Evolutionary conservation across 768 basidiomycete species (phyloP), one percentile per base, ranked within the genome.

Genomic region (Coprinopsis marcescibilis): DNA sequence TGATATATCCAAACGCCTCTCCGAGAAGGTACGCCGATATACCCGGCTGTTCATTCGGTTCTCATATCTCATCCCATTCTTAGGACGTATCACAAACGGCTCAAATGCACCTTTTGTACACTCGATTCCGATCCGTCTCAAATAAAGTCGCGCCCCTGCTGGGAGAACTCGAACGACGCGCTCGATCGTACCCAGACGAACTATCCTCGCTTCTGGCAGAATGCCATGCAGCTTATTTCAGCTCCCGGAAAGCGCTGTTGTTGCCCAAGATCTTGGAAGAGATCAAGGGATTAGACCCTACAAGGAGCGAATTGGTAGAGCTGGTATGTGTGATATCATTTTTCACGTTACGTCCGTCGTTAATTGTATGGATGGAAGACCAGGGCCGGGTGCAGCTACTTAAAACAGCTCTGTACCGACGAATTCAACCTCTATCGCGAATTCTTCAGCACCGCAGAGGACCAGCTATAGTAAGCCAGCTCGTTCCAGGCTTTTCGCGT

Each of bases 351-450:
- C 13, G 17, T 30, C 33, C 30, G 8, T 2, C 42, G 48, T 24
- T 20, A 49, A 27, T 15, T n/a, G 19, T 17, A 29, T 52, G 6
- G 20, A 38, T 45, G 46, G 13, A 43, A 95, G 92, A 95, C 95
- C 1, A 76, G 91, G 43, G 74, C 88, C 1, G 96, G 96, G 4
- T 97, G 94, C 61, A 83, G 85, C 47, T 96, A 94, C 62, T 68
- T 99, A 41, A 94, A 94, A 57, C 87, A 92, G 33, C 72, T 95
- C 3, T 97, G 93, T 57, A 80, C 79, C 4, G 89, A 91, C 48
- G 96, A 99, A 59, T 97, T 92, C 65, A 69, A 77, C 37, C 71
- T 98, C 1, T 97, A 84, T 62, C 76, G 84, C 15, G 74, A 81
- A 20, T 95, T 94, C 64, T 99, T 98, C 64, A 75, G 77, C 49